Evolutionary conservation across 2,329 filamentous ascomycete species (phyloP).

Genomic region (Mollisiaceae sp.): DNA sequence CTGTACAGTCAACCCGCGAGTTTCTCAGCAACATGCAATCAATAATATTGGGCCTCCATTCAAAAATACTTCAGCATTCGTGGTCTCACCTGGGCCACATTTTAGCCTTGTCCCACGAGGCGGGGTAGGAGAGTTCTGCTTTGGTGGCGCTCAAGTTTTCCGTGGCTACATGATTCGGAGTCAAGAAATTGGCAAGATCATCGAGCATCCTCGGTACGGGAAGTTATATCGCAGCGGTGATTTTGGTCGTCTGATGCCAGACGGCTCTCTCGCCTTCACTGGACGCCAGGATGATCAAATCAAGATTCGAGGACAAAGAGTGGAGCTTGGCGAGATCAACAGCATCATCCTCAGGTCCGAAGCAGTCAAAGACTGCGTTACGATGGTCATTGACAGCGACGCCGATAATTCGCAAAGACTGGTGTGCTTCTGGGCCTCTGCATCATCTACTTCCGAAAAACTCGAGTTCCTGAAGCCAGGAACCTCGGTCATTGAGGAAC

Average conservation of each 20-base stretch:
- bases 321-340: constrained; percentile 80
- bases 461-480: constrained; percentile 46
- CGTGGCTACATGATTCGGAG: constrained; percentile 73
- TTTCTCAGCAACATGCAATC: constrained; percentile 62
- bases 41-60: constrained; percentile 80
- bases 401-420: constrained; percentile 56
- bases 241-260: constrained; percentile 76
- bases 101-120: constrained; percentile 68
- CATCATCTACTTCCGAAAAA: constrained; percentile 9
- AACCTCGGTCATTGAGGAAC: constrained; percentile 43
- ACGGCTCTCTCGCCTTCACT: constrained; percentile 75
- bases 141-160: constrained; percentile 82
- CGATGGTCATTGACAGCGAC: constrained; percentile 58
- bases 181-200: constrained; percentile 69
- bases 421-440: constrained; percentile 71
- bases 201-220: constrained; percentile 71
- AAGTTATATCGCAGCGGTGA: constrained; percentile 84
- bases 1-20: constrained; percentile 71
- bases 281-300: constrained; percentile 80
- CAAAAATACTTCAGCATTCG: constrained; percentile 68
- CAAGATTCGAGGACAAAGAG: constrained; percentile 79
- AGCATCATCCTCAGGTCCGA: constrained; percentile 59
- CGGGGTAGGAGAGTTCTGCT: constrained; percentile 81
- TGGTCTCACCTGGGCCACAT: constrained; percentile 46
- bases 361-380: constrained; percentile 65